A percentile compares a stretch with the other conserved stretches of the same genome.
Evolutionary conservation across 2,329 filamentous ascomycete genomes (phyloP).

Genomic region (Aureobasidium sp.): DNA sequence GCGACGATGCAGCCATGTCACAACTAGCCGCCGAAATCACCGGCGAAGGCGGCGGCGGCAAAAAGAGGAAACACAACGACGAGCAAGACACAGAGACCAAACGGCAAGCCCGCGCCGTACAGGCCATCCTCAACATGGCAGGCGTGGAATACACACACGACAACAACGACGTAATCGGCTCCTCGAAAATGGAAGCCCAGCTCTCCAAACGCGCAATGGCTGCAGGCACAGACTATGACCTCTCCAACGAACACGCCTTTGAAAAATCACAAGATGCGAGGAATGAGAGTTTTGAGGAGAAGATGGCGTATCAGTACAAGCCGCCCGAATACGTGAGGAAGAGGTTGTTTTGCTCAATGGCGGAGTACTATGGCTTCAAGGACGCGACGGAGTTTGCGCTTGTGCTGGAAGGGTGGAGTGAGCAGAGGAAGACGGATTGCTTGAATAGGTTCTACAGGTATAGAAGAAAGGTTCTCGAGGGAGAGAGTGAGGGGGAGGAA

Average conservation of each 20-base stretch:
- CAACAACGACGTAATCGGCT: slow-evolving; percentile 89
- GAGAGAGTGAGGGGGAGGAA: not conserved
- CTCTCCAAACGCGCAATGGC: slow-evolving; percentile 69
- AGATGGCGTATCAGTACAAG: slow-evolving; percentile 53
- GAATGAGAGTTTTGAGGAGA: slow-evolving; percentile 19
- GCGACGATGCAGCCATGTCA: slow-evolving; percentile 57
- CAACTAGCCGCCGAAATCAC: slow-evolving; percentile 59
- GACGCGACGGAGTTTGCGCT: slow-evolving; percentile 78
- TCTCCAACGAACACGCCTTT: slow-evolving; percentile 50
- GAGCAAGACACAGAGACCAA: slow-evolving; percentile 18
- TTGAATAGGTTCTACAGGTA: slow-evolving; percentile 71
- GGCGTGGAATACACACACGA: slow-evolving; percentile 95
- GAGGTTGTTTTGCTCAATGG: slow-evolving; percentile 89
- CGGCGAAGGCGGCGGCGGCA: slow-evolving; percentile 25
- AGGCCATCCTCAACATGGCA: slow-evolving; percentile 77
- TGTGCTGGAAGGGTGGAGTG: slow-evolving; percentile 82
- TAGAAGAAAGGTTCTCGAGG: slow-evolving; percentile 46
- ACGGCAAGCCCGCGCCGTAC: slow-evolving; percentile 62
- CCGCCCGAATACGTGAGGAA: slow-evolving; percentile 65
- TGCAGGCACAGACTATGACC: slow-evolving; percentile 42
- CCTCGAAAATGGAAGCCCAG: slow-evolving; percentile 81
- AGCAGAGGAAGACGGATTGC: slow-evolving; percentile 68
- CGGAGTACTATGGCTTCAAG: slow-evolving; percentile 61
- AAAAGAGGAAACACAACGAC: slow-evolving; percentile 27
- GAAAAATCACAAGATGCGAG: slow-evolving; percentile 21